Percentiles rank a stretch among this genome's conserved stretches.
Evolutionary conservation across 176 grass and related monocot species (phyloP).

Genomic region (Musa beccarii): DNA sequence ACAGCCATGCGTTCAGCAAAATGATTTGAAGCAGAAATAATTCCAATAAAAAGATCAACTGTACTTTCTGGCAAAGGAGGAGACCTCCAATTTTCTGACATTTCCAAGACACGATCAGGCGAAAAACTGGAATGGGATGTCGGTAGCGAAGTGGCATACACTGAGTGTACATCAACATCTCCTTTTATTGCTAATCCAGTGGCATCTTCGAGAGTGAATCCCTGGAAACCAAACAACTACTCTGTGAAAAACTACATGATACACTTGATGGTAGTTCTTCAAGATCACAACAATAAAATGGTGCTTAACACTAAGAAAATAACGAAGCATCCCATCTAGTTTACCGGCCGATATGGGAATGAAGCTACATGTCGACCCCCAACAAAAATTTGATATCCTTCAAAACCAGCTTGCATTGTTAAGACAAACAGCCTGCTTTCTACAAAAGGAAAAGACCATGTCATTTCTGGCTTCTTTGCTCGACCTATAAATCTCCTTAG

Average conservation of each 20-base stretch:
- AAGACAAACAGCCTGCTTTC: conserved; percentile 88
- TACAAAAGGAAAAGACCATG: conserved; percentile 89
- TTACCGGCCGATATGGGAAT: conserved; percentile 79
- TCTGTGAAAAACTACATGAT: not conserved
- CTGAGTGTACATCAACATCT: conserved; percentile 75
- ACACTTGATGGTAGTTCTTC: not conserved
- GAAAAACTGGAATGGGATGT: conserved; percentile 84
- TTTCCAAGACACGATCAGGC: conserved; percentile 81
- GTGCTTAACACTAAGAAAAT: not conserved
- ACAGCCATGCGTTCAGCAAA: conserved; percentile 96
- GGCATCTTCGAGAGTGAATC: conserved; percentile 92
- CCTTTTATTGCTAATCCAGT: conserved; percentile 83
- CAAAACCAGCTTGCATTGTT: conserved; percentile 92
- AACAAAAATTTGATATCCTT: conserved; percentile 90
- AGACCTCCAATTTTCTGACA: conserved; percentile 83
- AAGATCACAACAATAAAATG: not conserved
- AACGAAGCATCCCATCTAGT: conserved; percentile 9
- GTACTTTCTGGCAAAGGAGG: conserved; percentile 41
- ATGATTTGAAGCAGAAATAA: conserved; percentile 89
- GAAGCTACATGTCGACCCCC: conserved; percentile 88
- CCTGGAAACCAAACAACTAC: conserved; percentile 39
- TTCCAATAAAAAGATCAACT: conserved; percentile 78
- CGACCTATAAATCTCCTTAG: conserved; percentile 94
- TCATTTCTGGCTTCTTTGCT: conserved; percentile 89
- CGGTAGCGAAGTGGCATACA: conserved; percentile 82